These are phyloP conservation scores for Sclerospora graminicola DNA, from an alignment of 352 stramenopile genomes.

Conservation along the genomic window DNA sequence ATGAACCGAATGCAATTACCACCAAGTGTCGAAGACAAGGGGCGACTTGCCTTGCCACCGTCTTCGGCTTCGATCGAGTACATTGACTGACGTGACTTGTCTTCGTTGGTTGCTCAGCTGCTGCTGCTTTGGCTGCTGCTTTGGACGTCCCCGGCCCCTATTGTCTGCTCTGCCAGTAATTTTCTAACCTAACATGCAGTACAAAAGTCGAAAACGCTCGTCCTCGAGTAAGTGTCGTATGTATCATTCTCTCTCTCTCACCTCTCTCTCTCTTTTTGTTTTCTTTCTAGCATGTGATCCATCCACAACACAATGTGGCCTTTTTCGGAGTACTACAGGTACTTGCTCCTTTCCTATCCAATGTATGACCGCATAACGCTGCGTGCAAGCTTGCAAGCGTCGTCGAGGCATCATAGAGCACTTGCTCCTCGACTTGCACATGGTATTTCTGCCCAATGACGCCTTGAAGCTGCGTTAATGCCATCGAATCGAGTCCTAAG, in stretches of 20 bases:
- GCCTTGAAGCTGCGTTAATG: slow-evolving; percentile 91
- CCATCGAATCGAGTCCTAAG: slow-evolving; percentile 90
- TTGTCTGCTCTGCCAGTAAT: too few relatives aligned
- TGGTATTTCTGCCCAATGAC: slow-evolving; percentile 85
- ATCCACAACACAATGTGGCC: slow-evolving; percentile 59
- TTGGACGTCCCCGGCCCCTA: too few relatives aligned
- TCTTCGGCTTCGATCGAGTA: slow-evolving; percentile 32
- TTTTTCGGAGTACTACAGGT: slow-evolving; percentile 17
- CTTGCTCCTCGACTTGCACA: slow-evolving; percentile 87
- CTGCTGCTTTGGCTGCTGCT: too few relatives aligned
- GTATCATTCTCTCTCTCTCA: not conserved
- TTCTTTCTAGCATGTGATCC: slow-evolving; percentile 73
- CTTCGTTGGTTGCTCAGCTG: too few relatives aligned
- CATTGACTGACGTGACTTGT: slow-evolving; percentile 23
- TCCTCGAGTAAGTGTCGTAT: too few relatives aligned
- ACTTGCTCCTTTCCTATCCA: slow-evolving; percentile 10
- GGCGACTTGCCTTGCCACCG: slow-evolving; percentile 14
- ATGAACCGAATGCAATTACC: slow-evolving; percentile 18
- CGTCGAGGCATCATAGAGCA: slow-evolving; percentile 87
- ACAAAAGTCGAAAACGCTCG: not conserved
- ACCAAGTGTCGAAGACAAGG: slow-evolving; percentile 18
- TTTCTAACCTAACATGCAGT: too few relatives aligned
- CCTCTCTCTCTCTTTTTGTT: too few relatives aligned
- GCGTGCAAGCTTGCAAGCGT: slow-evolving; percentile 79
- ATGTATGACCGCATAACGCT: slow-evolving; percentile 29